phyloP scores from a whole-genome alignment of 192 early-diverging fungal species.

The Coemansia sp. region DNA sequence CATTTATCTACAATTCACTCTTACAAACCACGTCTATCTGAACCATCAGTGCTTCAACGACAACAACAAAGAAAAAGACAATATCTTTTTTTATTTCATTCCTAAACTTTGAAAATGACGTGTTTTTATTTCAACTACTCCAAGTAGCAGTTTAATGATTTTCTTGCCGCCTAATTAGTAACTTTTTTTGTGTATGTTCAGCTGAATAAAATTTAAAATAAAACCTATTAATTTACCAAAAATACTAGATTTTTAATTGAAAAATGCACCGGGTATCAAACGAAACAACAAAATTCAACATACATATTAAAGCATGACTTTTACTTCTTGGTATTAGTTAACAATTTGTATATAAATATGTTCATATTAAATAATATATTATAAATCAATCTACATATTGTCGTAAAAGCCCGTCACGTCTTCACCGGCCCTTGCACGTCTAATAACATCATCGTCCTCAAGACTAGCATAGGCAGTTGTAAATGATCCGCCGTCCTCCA shows the following conservation, averaged over 20 bases:
- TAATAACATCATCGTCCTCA: constrained; percentile 24
- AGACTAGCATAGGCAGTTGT: constrained; percentile 9
- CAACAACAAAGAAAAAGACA: background rate
- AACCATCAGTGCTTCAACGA: too few relatives aligned
- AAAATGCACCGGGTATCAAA: too few relatives aligned
- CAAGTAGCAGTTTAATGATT: background rate
- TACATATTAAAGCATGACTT: too few relatives aligned
- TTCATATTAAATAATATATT: background rate
- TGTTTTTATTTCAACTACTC: background rate
- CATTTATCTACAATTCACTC: background rate
- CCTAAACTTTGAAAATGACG: too few relatives aligned
- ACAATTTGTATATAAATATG: background rate
- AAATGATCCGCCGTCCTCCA: constrained; percentile 17
- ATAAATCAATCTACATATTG: background rate
- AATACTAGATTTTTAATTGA: too few relatives aligned
- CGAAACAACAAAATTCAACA: too few relatives aligned
- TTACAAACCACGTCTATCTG: too few relatives aligned
- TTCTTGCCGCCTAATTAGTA: background rate
- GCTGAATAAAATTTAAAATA: background rate
- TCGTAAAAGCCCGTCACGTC: constrained; percentile 9
- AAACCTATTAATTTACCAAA: background rate
- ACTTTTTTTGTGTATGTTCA: background rate
- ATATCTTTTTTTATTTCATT: background rate
- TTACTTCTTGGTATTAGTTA: too few relatives aligned
- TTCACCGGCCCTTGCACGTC: constrained; percentile 14